These are phyloP conservation scores for Mycosphaerelloides madeirae DNA, from an alignment of 2,329 filamentous ascomycete species.

Conservation along the genomic window DNA sequence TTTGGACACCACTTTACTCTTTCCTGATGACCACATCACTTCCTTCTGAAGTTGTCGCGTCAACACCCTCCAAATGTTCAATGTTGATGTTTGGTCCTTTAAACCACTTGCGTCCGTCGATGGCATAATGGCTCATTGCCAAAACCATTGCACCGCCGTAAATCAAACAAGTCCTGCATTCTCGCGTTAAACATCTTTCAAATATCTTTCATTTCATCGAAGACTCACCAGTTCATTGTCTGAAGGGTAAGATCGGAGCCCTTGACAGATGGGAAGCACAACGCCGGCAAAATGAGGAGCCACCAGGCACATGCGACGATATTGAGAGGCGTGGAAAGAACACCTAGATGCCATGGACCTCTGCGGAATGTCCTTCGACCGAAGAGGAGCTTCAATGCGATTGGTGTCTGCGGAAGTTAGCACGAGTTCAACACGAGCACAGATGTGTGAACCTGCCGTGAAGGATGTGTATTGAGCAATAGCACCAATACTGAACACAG, in stretches of 20 bases:
- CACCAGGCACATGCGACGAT: conserved; percentile 28
- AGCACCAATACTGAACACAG: conserved; percentile 30
- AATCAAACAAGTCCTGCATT: conserved; percentile 23
- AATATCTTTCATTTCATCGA: neutral
- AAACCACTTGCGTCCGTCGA: conserved; percentile 33
- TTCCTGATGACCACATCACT: no score
- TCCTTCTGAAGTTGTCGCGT: no score
- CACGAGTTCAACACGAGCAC: no score
- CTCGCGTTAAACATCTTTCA: no score
- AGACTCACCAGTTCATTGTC: conserved; percentile 30
- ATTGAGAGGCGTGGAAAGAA: conserved; percentile 26
- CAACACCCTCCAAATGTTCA: conserved; percentile 9
- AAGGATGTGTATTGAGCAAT: conserved; percentile 23
- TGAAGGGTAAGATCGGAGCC: conserved; percentile 25
- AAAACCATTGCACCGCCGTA: conserved; percentile 31
- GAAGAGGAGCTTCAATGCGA: conserved; percentile 29
- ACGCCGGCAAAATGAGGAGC: conserved; percentile 28
- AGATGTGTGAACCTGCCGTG: conserved; percentile 7
- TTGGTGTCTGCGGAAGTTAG: conserved; percentile 13
- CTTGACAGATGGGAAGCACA: conserved; percentile 31
- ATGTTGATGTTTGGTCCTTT: conserved; percentile 33
- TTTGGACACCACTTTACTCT: no score
- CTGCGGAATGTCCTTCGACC: conserved; percentile 21
- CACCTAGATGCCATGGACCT: conserved; percentile 33
- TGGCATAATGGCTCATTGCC: conserved; percentile 27